Evolutionary conservation across 345 rosid species (phyloP), one percentile per base, ranked within the genome.

Genomic region (Camelina neglecta): DNA sequence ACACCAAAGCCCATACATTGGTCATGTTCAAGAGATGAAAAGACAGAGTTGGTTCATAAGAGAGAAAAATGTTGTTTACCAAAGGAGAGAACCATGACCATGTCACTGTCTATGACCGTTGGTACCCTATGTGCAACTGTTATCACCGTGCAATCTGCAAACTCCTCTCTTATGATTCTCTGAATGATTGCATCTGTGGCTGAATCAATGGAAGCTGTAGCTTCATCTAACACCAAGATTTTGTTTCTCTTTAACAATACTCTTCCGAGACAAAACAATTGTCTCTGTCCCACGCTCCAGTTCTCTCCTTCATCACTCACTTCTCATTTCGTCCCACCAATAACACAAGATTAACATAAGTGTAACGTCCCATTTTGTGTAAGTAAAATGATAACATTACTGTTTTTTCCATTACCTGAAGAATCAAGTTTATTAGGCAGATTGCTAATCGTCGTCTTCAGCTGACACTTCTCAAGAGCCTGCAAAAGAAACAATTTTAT

Each of bases 241-340:
- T 72, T 81, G 80, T 90, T 89, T 76, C 93, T 86, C 56, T 82
- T 86, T 2, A 85, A 66, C 6, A 89, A 60, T 3, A 89, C 97
- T 81, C 93, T 85, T 64, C 97, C 93, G 13, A 86, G 88, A 80
- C 93, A 88, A 71, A 92, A 86, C 49, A 89, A 76, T 51, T 92
- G 97, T 44, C 92, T 78, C 69, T 88, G 92, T 62, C 97, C 96
- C 18, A 69, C 86, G 45, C 97, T 90, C 97, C 93, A 92, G 54
- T 92, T 92, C 63, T 88, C 95, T n/a, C 92, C 97, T 67, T 90
- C 93, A 55, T 85, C 89, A 66, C 89, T 84, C 51, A 90, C 97
- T 89, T 82, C 55, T 13, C 39, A 15, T 7, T 33, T 50, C 38
- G 11, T 42, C 44, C 8, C 36, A 16, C 38, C 58, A 61, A 57